These are phyloP conservation scores for Lasiodiplodia sp. DNA, from an alignment of 2,329 filamentous ascomycete genomes.

Conservation along the genomic window DNA sequence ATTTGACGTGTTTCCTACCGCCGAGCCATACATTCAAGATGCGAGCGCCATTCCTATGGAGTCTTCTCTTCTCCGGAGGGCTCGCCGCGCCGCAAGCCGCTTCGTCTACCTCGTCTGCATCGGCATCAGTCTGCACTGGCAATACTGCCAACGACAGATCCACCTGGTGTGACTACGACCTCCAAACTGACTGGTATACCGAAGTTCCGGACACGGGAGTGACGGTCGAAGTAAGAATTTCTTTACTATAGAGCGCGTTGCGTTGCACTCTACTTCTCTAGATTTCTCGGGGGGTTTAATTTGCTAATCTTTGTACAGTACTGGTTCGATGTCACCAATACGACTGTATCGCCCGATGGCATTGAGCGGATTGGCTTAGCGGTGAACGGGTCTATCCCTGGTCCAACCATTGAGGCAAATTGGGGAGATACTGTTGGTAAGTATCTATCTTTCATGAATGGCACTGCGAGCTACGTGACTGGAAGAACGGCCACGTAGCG, in stretches of 20 bases:
- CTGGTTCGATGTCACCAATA: slow-evolving; percentile 62
- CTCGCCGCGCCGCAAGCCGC: slow-evolving; percentile 11
- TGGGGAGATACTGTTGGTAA: slow-evolving; percentile 62
- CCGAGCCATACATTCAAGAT: not conserved
- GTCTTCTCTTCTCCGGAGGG: not conserved
- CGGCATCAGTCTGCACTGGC: slow-evolving; percentile 37
- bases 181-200: slow-evolving; percentile 61
- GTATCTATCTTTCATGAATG: not conserved
- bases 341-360: slow-evolving; percentile 70
- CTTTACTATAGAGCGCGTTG: no score
- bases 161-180: slow-evolving; percentile 54
- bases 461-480: not conserved
- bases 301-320: slow-evolving; percentile 53
- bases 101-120: slow-evolving; percentile 4
- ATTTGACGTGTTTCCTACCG: not conserved
- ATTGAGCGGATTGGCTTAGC: slow-evolving; percentile 73
- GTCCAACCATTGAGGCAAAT: slow-evolving; percentile 69
- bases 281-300: slow-evolving; percentile 33
- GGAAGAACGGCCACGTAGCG: not conserved
- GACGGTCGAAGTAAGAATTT: slow-evolving; percentile 48
- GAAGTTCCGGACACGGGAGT: slow-evolving; percentile 61
- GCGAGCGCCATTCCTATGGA: not conserved
- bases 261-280: not conserved
- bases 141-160: slow-evolving; percentile 42
- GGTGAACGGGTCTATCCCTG: slow-evolving; percentile 79